Conservation (phyloP, 2,329 filamentous ascomycete genomes). For the Stromatinia cepivora region DNA sequence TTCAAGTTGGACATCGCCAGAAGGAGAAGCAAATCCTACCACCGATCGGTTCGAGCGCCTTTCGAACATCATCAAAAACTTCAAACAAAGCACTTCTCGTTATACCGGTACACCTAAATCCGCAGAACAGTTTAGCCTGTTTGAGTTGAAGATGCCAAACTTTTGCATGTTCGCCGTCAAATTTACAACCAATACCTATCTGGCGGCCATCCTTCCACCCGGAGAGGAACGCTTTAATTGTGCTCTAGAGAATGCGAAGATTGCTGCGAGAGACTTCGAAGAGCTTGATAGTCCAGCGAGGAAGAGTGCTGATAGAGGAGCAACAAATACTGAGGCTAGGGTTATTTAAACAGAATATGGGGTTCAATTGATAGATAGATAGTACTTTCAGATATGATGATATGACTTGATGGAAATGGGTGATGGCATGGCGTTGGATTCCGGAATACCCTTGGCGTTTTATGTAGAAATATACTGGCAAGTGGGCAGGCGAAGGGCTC, state of each 20-base stretch:
- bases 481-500: background rate
- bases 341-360: background rate
- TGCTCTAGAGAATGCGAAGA: slow-evolving; percentile 84
- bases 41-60: slow-evolving; percentile 92
- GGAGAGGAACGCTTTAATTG: slow-evolving; percentile 90
- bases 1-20: slow-evolving; percentile 79
- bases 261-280: slow-evolving; percentile 80
- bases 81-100: slow-evolving; percentile 80
- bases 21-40: slow-evolving; percentile 79
- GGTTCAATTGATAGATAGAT: slow-evolving; percentile 2
- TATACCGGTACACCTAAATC: slow-evolving; percentile 80
- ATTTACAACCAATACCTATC: slow-evolving; percentile 96
- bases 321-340: slow-evolving; percentile 26
- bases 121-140: slow-evolving; percentile 76
- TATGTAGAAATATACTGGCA: slow-evolving; percentile 8
- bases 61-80: slow-evolving; percentile 96
- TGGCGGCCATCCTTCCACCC: slow-evolving; percentile 87
- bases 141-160: slow-evolving; percentile 75
- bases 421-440: slow-evolving; percentile 22
- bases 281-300: slow-evolving; percentile 57
- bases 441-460: slow-evolving; percentile 24
- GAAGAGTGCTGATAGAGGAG: slow-evolving; percentile 37
- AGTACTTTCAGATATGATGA: slow-evolving; percentile 6
- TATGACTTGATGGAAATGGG: slow-evolving; percentile 13
- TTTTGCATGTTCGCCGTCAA: slow-evolving; percentile 96